Conservation (phyloP, 345 rosid genomes). For the Eucalyptus curtisii region DNA sequence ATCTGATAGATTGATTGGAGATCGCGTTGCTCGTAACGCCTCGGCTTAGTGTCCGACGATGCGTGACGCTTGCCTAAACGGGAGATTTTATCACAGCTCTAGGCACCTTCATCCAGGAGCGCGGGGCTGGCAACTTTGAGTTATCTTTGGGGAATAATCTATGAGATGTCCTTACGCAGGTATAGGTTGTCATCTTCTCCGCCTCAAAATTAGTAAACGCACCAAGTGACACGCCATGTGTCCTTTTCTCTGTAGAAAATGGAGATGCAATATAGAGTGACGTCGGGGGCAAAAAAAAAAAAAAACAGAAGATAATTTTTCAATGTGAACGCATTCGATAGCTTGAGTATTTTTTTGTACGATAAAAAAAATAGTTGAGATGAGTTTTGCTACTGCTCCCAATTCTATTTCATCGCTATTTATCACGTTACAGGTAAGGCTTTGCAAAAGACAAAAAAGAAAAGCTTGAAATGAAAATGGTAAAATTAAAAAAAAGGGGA, state of each 20-base stretch:
- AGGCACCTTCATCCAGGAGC: background rate
- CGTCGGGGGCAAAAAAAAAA: background rate
- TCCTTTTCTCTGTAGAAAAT: background rate
- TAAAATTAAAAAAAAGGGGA: rapidly evolving
- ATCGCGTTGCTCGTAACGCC: background rate
- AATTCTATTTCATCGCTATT: background rate
- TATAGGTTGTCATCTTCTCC: background rate
- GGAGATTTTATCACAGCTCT: background rate
- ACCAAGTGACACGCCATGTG: background rate
- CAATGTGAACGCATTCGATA: background rate
- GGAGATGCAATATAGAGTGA: background rate
- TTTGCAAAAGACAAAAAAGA: background rate
- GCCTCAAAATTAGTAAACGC: background rate
- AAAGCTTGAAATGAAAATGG: background rate
- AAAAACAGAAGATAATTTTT: background rate
- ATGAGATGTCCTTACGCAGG: background rate
- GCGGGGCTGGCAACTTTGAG: background rate
- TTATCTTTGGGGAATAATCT: background rate
- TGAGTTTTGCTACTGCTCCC: background rate
- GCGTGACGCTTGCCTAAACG: background rate
- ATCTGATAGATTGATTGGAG: background rate
- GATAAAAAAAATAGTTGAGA: background rate
- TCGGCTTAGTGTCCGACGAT: background rate
- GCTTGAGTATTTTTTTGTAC: background rate
- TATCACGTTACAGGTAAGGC: background rate